Conservation (phyloP, 2,329 filamentous ascomycete genomes). For the Calonectria crousiana region DNA sequence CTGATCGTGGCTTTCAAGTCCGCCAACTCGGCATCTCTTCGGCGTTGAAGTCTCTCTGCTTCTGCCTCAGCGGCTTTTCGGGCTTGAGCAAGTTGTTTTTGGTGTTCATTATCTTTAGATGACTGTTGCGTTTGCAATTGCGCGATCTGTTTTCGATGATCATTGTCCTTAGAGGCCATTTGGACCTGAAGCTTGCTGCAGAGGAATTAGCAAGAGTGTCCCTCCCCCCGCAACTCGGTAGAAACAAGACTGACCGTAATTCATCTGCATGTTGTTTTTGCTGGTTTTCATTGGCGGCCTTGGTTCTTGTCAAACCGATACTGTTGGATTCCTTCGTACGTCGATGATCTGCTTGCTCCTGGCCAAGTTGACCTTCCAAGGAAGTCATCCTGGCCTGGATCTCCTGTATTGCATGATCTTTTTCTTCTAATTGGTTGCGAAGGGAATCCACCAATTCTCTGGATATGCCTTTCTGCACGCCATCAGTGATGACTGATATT, state of each 20-base stretch:
- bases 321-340: conserved; percentile 69
- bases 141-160: conserved; percentile 46
- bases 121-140: conserved; percentile 47
- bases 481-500: conserved; percentile 82
- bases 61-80: conserved; percentile 64
- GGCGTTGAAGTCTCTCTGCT: conserved; percentile 59
- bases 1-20: conserved; percentile 72
- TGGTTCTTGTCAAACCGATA: conserved; percentile 58
- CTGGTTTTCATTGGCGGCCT: conserved; percentile 76
- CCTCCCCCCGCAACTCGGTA: background rate
- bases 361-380: conserved; percentile 69
- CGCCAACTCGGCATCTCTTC: conserved; percentile 71
- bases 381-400: conserved; percentile 59
- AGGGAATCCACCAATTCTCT: conserved; percentile 91
- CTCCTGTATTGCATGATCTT: conserved; percentile 65
- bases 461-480: conserved; percentile 90
- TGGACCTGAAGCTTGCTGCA: conserved; percentile 49
- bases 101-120: conserved; percentile 49
- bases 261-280: conserved; percentile 79
- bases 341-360: conserved; percentile 80
- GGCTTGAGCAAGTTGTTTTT: conserved; percentile 58
- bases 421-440: conserved; percentile 81
- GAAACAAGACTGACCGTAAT: conserved; percentile 57
- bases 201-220: conserved; percentile 29
- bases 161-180: conserved; percentile 44